Conservation (phyloP, 1,284 basidiomycete genomes). For the Mycena citricolor region DNA sequence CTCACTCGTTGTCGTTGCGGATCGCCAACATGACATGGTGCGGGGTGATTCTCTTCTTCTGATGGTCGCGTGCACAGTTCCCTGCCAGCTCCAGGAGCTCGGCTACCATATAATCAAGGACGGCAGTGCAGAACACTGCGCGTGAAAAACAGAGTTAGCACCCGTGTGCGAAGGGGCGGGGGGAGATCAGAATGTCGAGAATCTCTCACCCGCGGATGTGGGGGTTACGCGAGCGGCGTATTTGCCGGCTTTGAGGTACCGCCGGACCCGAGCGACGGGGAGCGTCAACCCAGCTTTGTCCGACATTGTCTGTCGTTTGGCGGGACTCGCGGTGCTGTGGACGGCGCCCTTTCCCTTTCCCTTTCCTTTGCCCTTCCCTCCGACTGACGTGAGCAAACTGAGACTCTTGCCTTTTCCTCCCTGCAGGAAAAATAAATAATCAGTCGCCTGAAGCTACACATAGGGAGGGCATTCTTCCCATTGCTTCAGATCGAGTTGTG, state of each 20-base stretch:
- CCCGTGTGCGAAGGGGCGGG: too few relatives aligned
- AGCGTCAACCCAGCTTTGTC: constrained; percentile 81
- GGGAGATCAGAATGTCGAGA: neutral
- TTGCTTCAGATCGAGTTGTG: too few relatives aligned
- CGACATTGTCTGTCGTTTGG: constrained; percentile 65
- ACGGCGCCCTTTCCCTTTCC: constrained; percentile 51
- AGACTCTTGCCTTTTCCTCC: neutral
- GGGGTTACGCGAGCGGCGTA: constrained; percentile 73
- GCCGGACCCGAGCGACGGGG: constrained; percentile 87
- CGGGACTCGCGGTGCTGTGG: constrained; percentile 52
- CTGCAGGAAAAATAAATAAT: too few relatives aligned
- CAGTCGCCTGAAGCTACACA: too few relatives aligned
- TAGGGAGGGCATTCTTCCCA: too few relatives aligned
- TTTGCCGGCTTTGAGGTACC: constrained; percentile 80
- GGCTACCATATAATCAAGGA: constrained; percentile 82
- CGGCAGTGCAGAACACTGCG: constrained; percentile 84
- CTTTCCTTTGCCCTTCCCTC: neutral
- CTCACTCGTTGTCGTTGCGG: constrained; percentile 78
- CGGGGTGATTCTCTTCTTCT: constrained; percentile 81
- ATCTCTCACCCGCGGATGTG: constrained; percentile 66
- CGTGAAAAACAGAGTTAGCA: neutral
- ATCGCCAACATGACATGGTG: constrained; percentile 86
- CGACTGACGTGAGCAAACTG: too few relatives aligned
- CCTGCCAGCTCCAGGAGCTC: constrained; percentile 89
- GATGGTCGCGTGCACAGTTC: constrained; percentile 75